These are phyloP conservation scores for Sicyos baderoa DNA, from an alignment of 306 rosid genomes.

Conservation along the genomic window DNA sequence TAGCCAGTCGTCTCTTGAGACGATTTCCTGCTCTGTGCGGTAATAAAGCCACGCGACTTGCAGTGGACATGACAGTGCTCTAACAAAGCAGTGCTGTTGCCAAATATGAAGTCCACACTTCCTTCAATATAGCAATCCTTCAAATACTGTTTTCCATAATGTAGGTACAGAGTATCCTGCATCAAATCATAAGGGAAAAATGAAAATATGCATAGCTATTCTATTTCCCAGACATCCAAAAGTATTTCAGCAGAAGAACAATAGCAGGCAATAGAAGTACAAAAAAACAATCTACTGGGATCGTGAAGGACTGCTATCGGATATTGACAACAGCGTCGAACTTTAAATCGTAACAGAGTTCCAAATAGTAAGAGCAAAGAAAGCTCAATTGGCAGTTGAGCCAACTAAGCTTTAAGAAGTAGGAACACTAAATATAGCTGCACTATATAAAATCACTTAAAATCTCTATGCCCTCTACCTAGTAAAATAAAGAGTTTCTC, in stretches of 20 bases:
- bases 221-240: background rate
- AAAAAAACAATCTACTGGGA: background rate
- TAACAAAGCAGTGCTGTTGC: constrained; percentile 81
- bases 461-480: no score
- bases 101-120: constrained; percentile 86
- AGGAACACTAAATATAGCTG: background rate
- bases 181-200: constrained; percentile 8
- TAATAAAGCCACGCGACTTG: constrained; percentile 68
- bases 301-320: background rate
- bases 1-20: constrained; percentile 82
- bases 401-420: background rate
- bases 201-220: background rate
- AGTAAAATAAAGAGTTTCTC: no score
- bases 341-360: background rate
- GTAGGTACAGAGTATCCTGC: constrained; percentile 83
- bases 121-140: constrained; percentile 92
- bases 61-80: constrained; percentile 84
- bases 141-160: constrained; percentile 67
- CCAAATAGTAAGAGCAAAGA: background rate
- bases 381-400: background rate
- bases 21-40: constrained; percentile 82
- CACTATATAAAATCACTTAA: no score
- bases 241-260: constrained; percentile 15
- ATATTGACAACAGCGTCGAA: background rate
- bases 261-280: constrained; percentile 1